Percentiles rank a stretch among this genome's conserved stretches.
Conservation (phyloP, 345 rosid species). For the Combretum micranthum region DNA sequence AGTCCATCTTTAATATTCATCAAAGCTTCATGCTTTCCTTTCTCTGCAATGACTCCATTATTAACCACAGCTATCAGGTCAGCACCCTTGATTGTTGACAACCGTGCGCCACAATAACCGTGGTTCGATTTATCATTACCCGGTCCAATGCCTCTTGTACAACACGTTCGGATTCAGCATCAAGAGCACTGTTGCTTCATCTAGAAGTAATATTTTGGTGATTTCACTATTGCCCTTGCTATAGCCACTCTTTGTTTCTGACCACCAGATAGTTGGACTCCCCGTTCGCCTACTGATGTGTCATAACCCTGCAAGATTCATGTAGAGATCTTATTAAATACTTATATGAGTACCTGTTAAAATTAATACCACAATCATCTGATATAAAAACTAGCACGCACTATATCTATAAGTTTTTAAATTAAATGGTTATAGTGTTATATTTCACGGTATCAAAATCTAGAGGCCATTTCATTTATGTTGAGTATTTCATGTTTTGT, state of each 20-base stretch:
- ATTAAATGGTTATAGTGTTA: too few relatives aligned
- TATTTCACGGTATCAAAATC: too few relatives aligned
- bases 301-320: slow-evolving; percentile 32
- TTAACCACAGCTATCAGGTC: slow-evolving; percentile 50
- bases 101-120: slow-evolving; percentile 49
- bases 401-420: too few relatives aligned
- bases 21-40: slow-evolving; percentile 23
- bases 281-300: slow-evolving; percentile 41
- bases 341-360: too few relatives aligned
- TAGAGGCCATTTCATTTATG: too few relatives aligned
- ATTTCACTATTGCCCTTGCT: slow-evolving; percentile 33
- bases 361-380: too few relatives aligned
- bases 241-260: slow-evolving; percentile 43
- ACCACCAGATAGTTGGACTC: slow-evolving; percentile 45
- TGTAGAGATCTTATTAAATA: background rate
- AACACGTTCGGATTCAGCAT: slow-evolving; percentile 42
- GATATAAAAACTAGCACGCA: too few relatives aligned
- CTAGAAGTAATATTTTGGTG: slow-evolving; percentile 34
- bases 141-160: slow-evolving; percentile 45
- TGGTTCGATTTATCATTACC: slow-evolving; percentile 34
- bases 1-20: slow-evolving; percentile 8
- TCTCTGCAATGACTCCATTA: slow-evolving; percentile 40
- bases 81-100: slow-evolving; percentile 43
- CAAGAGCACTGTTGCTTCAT: slow-evolving; percentile 40
- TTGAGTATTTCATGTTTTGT: too few relatives aligned